Base-by-base conservation (phyloP, 2,329 filamentous ascomycete species). In the Arachnomyces sp. region DNA sequence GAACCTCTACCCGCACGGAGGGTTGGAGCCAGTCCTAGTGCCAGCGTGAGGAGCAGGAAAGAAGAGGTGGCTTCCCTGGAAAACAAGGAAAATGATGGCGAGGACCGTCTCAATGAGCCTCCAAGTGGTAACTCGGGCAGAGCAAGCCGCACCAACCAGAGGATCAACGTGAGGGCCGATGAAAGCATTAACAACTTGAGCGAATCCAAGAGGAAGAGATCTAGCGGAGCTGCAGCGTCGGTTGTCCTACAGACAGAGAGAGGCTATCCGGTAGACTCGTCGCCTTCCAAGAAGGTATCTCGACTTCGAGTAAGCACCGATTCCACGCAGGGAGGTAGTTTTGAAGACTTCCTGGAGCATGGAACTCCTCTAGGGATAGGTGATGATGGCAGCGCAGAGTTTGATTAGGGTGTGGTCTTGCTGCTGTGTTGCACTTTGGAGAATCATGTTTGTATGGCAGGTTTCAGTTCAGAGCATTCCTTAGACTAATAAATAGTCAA, bases 41-140 rank as follows among this genome's bases (percentile, higher is more conserved):
- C 48, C 3, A 52, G 55, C 16, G 42, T 64, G 32, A 59, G 53
- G 36, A 49, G 60, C 37, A 55, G 52, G 32, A 64, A 64, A 40
- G 60, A 63, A 39, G 46, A 48, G 9, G 46, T 51, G 36, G 45
- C 28, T 21, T 31, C 47, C 34, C 43, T 44, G 32, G 49, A 46
- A 8, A 50, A 48, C 31, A 51, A 48, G 31, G 52, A 52, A 14
- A 54, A 54, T 30, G 49, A 52, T 36, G 32, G 31, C 18, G 15
- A 36, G 33, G 3, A 35, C 28, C 18, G 18, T 38, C 15, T 38
- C 11, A 31, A 43, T 18, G 46, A 52, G 25, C 47, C 44, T 2
- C 42, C 49, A 4, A 44, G 42, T 34, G 48, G 46, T 36, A 50
- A 52, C 14, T 49, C 39, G 16, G 49, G 47, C 15, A 52, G 43